Conservation (phyloP, 352 stramenopile species). For the Phytophthora macrochlamydospora region DNA sequence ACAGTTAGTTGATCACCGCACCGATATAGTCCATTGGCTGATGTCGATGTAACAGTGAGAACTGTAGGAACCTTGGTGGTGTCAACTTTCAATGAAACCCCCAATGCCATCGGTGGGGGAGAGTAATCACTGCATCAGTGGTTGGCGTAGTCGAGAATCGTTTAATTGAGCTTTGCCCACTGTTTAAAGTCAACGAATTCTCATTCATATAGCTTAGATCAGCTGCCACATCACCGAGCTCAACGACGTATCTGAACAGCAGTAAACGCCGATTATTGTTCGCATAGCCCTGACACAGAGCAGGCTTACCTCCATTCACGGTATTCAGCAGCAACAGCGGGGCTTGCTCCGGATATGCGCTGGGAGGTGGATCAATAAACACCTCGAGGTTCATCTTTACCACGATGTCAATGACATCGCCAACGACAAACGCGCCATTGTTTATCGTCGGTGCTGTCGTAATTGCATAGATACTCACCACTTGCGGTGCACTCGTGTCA, state of each 20-base stretch:
- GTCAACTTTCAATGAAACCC: conserved; percentile 58
- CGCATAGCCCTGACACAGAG: conserved; percentile 69
- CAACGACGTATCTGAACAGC: conserved; percentile 77
- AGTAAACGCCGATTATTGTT: conserved; percentile 57
- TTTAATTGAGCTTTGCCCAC: conserved; percentile 75
- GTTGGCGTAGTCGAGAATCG: conserved; percentile 81
- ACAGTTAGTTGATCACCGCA: conserved; percentile 70
- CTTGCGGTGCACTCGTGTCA: conserved; percentile 56
- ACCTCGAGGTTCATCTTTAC: conserved; percentile 77
- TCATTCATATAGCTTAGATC: conserved; percentile 65
- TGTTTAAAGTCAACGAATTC: conserved; percentile 77
- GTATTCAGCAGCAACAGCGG: conserved; percentile 74
- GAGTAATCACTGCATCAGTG: conserved; percentile 65
- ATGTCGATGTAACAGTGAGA: conserved; percentile 55
- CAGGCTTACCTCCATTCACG: conserved; percentile 38
- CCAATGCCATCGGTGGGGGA: conserved; percentile 60
- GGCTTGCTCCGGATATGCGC: conserved; percentile 72
- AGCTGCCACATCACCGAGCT: conserved; percentile 50
- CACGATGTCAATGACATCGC: conserved; percentile 80
- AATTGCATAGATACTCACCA: conserved; percentile 67
- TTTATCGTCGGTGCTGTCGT: conserved; percentile 65
- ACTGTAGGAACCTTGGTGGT: conserved; percentile 59
- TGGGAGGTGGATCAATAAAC: conserved; percentile 78
- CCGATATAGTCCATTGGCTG: conserved; percentile 55
- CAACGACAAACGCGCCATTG: conserved; percentile 69